These are phyloP conservation scores for Cutaneotrichosporon sp. DNA, from an alignment of 1,284 basidiomycete genomes.

Conservation along the genomic window DNA sequence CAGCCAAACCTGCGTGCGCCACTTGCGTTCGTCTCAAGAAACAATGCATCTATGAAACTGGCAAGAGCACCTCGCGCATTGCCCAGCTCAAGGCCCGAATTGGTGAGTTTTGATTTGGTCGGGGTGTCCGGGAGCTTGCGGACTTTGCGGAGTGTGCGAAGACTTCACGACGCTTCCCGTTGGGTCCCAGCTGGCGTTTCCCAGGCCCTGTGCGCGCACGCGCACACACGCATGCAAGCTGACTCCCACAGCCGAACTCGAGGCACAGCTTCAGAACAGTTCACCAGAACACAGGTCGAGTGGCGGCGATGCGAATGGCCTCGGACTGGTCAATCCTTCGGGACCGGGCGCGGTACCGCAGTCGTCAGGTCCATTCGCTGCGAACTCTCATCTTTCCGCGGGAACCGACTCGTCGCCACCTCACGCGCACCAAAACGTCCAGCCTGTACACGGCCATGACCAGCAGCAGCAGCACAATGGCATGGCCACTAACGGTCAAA, in stretches of 20 bases:
- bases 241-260: conserved; percentile 15
- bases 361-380: background rate
- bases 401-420: background rate
- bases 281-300: conserved; percentile 1
- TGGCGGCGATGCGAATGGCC: background rate
- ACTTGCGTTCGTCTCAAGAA: conserved; percentile 26
- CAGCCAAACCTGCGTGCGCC: conserved; percentile 26
- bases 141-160: too few relatives aligned
- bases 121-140: too few relatives aligned
- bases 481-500: background rate
- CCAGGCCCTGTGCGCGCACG: background rate
- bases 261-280: conserved; percentile 12
- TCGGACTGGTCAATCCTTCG: background rate
- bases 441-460: too few relatives aligned
- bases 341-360: background rate
- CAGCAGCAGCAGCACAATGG: background rate
- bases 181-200: background rate
- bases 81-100: conserved; percentile 27
- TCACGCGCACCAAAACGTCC: too few relatives aligned
- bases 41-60: conserved; percentile 29
- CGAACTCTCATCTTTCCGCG: background rate
- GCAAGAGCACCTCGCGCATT: conserved; percentile 22
- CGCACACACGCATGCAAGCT: background rate
- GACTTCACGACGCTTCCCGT: too few relatives aligned
- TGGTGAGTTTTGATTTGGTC: conserved; percentile 7